These are phyloP conservation scores for Cercospora zeae-maydis DNA, from an alignment of 2,329 filamentous ascomycete genomes.

Conservation along the genomic window DNA sequence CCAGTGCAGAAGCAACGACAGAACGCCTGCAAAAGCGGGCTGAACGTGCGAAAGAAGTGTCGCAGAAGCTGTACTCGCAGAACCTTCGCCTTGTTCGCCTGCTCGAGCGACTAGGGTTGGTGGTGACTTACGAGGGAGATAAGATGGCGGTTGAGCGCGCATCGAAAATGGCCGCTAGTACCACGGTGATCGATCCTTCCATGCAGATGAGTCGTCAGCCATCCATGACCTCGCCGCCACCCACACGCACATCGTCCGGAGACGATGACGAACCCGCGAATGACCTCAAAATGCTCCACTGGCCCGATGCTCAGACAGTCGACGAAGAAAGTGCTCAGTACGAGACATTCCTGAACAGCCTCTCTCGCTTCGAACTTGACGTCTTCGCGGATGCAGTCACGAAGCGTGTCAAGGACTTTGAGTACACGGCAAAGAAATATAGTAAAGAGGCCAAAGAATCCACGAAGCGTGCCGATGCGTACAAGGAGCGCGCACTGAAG, in stretches of 20 bases:
- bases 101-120: slow-evolving; percentile 82
- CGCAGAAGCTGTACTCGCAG: slow-evolving; percentile 75
- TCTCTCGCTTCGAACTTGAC: slow-evolving; percentile 79
- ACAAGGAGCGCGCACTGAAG: slow-evolving; percentile 79
- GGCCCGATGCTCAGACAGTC: slow-evolving; percentile 68
- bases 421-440: slow-evolving; percentile 88
- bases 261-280: slow-evolving; percentile 26
- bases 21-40: slow-evolving; percentile 67
- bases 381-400: slow-evolving; percentile 79
- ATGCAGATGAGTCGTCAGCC: slow-evolving; percentile 50
- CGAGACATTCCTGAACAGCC: slow-evolving; percentile 65
- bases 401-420: slow-evolving; percentile 87
- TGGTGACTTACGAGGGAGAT: slow-evolving; percentile 66
- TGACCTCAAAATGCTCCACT: slow-evolving; percentile 73
- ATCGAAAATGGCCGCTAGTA: slow-evolving; percentile 53
- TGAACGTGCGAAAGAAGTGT: slow-evolving; percentile 73
- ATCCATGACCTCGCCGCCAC: slow-evolving; percentile 56
- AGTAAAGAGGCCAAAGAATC: slow-evolving; percentile 75
- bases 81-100: slow-evolving; percentile 80
- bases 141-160: slow-evolving; percentile 72
- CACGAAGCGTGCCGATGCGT: slow-evolving; percentile 44
- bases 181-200: slow-evolving; percentile 41
- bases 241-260: slow-evolving; percentile 52
- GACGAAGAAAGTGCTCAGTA: slow-evolving; percentile 71
- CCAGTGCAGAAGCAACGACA: slow-evolving; percentile 46